Conservation (phyloP, 2,329 filamentous ascomycete species). For the Rutstroemia sp. region DNA sequence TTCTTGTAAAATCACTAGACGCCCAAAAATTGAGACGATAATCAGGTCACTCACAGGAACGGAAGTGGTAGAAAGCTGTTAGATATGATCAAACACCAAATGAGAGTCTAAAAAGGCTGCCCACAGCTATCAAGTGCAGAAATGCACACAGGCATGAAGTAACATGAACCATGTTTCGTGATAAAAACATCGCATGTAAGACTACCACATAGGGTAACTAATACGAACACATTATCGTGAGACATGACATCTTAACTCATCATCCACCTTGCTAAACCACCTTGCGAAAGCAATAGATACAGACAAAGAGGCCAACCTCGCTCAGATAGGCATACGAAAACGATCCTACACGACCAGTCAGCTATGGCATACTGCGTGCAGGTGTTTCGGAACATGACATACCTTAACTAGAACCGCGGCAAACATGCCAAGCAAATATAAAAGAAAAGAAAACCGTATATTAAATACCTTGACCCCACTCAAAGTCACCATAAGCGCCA, state of each 20-base stretch:
- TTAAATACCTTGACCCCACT: conserved; percentile 8
- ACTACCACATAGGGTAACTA: background rate
- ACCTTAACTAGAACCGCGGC: background rate
- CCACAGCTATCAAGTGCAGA: background rate
- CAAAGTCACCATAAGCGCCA: conserved; percentile 5
- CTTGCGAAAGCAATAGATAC: background rate
- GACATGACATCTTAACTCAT: background rate
- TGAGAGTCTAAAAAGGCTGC: background rate
- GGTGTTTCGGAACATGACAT: background rate
- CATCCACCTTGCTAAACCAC: background rate
- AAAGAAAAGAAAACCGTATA: background rate
- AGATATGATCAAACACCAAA: background rate
- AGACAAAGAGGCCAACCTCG: background rate
- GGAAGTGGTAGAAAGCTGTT: background rate
- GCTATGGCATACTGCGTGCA: background rate
- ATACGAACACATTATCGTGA: background rate
- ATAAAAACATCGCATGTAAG: background rate
- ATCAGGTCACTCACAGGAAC: background rate
- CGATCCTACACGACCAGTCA: background rate
- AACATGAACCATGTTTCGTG: background rate
- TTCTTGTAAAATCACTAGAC: too few relatives aligned
- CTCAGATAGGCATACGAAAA: background rate
- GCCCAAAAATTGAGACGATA: background rate
- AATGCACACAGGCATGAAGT: background rate
- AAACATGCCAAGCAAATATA: background rate